These are phyloP conservation scores for Cynara cardunculus DNA, from an alignment of 129 eudicot species.

Conservation along the genomic window DNA sequence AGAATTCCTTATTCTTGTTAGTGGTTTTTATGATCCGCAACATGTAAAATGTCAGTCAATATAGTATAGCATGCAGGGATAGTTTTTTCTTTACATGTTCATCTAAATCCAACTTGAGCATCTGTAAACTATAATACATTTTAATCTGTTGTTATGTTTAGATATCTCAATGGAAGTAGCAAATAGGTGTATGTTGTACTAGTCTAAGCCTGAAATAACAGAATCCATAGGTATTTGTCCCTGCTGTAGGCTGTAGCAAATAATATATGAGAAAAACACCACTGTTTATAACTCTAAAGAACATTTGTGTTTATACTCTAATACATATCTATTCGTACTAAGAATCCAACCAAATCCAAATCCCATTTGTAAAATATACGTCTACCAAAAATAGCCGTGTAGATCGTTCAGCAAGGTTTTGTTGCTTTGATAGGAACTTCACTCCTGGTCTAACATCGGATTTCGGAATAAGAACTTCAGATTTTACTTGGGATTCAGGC, in stretches of 20 bases:
- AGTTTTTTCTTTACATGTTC: conserved; percentile 6
- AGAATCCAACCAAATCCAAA: not conserved
- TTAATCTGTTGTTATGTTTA: not conserved
- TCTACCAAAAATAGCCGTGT: not conserved
- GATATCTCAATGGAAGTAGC: not conserved
- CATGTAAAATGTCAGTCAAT: conserved; percentile 20
- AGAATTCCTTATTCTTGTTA: conserved; percentile 6
- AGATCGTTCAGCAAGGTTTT: not conserved
- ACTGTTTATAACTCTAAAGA: not conserved
- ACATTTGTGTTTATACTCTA: not conserved
- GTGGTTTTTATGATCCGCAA: conserved; percentile 11
- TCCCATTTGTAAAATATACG: not conserved
- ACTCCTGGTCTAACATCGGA: not conserved
- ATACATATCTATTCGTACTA: not conserved
- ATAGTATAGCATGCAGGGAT: conserved; percentile 18
- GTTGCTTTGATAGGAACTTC: not conserved
- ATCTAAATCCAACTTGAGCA: not conserved
- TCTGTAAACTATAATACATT: conserved; percentile 9
- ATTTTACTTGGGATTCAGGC: not conserved
- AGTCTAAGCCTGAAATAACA: no score
- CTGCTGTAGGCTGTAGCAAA: not conserved
- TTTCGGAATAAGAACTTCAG: not conserved
- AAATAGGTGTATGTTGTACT: not conserved
- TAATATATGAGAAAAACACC: not conserved
- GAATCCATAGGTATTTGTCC: not conserved